Percentiles rank a stretch among this genome's conserved stretches.
phyloP scores from a whole-genome alignment of 495 filamentous ascomycete genomes.

The Neurospora hispaniola region DNA sequence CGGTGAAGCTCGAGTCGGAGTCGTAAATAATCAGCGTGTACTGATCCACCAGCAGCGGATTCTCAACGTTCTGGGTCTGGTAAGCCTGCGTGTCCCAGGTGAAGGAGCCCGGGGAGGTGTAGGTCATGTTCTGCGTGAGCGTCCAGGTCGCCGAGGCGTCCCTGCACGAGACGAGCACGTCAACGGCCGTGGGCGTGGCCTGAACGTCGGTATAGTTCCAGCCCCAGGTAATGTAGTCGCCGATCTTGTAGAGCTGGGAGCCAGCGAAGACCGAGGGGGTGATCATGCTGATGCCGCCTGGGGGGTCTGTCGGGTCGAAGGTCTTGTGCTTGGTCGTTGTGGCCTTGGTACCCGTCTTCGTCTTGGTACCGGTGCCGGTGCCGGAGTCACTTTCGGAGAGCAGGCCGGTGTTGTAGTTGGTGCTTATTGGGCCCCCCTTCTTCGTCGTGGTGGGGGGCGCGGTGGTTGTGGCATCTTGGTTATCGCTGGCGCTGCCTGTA shows the following conservation, averaged over 20 bases:
- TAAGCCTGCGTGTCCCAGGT: conserved; percentile 76
- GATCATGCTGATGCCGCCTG: conserved; percentile 74
- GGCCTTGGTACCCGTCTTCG: conserved; percentile 15
- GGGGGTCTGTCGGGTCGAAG: conserved; percentile 49
- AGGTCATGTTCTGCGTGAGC: conserved; percentile 44
- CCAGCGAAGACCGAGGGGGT: conserved; percentile 51
- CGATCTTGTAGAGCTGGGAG: conserved; percentile 77
- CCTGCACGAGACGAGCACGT: conserved; percentile 73
- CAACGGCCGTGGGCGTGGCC: conserved; percentile 64
- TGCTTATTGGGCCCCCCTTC: neutral
- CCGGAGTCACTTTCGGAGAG: conserved; percentile 2
- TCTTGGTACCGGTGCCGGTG: conserved; percentile 12
- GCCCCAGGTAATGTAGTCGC: conserved; percentile 69
- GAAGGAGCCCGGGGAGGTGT: conserved; percentile 27
- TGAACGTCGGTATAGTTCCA: conserved; percentile 94
- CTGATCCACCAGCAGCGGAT: conserved; percentile 54
- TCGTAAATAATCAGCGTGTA: conserved; percentile 87
- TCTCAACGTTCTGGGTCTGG: conserved; percentile 45
- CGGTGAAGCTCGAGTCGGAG: conserved; percentile 48
- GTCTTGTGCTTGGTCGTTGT: conserved; percentile 37
- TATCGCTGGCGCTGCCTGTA: neutral
- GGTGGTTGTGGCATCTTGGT: conserved; percentile 2
- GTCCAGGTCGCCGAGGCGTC: conserved; percentile 33
- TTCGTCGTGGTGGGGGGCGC: conserved; percentile 3
- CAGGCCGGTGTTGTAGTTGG: conserved; percentile 21